Evolutionary conservation across 345 rosid species (phyloP), one percentile per base, ranked within the genome.

Genomic region (Gossypium herbaceum): DNA sequence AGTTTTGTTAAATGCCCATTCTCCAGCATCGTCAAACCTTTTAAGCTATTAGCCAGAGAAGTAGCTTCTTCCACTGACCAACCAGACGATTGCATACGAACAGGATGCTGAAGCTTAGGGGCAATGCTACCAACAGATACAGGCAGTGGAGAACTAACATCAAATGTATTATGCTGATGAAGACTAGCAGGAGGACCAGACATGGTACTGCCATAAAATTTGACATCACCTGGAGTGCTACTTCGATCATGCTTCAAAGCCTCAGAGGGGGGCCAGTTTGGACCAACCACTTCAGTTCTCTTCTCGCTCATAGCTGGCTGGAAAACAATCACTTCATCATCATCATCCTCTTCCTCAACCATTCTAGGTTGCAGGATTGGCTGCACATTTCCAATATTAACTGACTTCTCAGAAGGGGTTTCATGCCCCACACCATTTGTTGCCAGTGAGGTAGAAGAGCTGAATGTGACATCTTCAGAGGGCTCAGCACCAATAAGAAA

Each of bases 241-340:
- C 72, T 80, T 71, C 77, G 86, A 54, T 73, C 83, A 65, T 84
- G 79, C 74, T 78, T 88, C 43, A 87, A 73, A 74, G 84, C 86
- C 60, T 84, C 91, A 84, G 71, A 72, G 57, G 86, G 81, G 25
- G 58, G 58, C 84, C 76, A 78, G 60, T 76, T 75, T 59, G 87
- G 79, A 75, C 82, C 82, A 82, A 81, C 48, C 39, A 65, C 84
- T 75, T 83, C 87, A 62, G 76, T 77, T 78, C 77, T 85, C 84
- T 89, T 95, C 82, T 88, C 96, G 68, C 86, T 25, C 61, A 83
- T 88, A 72, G 97, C 91, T 11, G 99, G 99, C 87, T 89, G 88
- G 82, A 93, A 95, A 79, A 95, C 97, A 85, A 95, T 95, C 68
- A 86, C 97, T 84, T 95, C 99, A 64, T 91, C 99, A 47, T 92